These are phyloP conservation scores for Pleurozium schreberi DNA, from an alignment of 225 moss, liverwort and hornwort species.

Conservation along the genomic window DNA sequence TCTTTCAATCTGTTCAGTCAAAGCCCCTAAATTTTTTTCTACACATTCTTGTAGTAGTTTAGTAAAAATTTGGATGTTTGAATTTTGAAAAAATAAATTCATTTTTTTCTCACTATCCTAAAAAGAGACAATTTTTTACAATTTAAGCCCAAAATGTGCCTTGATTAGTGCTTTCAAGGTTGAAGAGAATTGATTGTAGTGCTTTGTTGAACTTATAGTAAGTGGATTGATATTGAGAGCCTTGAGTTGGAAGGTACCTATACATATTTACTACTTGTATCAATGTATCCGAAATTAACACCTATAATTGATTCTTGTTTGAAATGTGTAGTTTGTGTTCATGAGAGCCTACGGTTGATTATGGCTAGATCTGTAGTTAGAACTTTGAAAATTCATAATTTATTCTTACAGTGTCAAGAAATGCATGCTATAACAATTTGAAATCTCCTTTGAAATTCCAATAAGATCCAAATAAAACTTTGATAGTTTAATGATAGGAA, in stretches of 20 bases:
- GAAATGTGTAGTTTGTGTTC: no score
- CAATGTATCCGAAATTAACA: background rate
- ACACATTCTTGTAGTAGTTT: background rate
- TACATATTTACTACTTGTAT: background rate
- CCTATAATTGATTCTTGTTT: no score
- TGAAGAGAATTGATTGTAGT: background rate
- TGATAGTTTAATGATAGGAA: background rate
- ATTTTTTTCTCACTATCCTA: background rate
- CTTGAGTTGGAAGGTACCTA: background rate
- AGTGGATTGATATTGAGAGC: background rate
- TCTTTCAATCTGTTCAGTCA: rapidly evolving
- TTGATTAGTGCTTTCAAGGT: background rate
- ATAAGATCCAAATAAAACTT: background rate
- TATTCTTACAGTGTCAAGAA: background rate
- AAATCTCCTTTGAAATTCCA: background rate
- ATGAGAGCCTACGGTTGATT: no score
- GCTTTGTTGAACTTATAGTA: background rate
- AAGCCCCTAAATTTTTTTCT: background rate
- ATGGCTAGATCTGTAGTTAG: no score
- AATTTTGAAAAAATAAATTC: background rate
- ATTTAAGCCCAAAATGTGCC: background rate
- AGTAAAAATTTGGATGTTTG: background rate
- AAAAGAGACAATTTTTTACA: background rate
- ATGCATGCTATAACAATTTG: background rate
- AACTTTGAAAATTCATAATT: background rate